These are phyloP conservation scores for Brassica balearica DNA, from an alignment of 441 rosid species.

Conservation along the genomic window DNA sequence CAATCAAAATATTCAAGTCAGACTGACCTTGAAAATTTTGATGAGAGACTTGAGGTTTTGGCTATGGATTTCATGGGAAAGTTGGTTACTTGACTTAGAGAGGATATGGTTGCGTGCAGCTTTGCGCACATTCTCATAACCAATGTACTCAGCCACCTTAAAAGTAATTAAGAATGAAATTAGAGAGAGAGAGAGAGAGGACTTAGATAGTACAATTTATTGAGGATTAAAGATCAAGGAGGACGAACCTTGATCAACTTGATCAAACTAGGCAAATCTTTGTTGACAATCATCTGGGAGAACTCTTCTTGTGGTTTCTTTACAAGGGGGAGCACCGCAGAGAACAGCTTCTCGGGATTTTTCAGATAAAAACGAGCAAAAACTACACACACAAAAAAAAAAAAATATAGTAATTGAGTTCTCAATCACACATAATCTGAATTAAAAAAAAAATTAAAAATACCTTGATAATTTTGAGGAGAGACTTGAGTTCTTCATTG, in stretches of 20 bases:
- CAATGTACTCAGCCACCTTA: background rate
- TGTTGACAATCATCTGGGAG: conserved; percentile 4
- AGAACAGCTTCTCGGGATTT: background rate
- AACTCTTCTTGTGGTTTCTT: background rate
- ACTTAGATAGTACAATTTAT: background rate
- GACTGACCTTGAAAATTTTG: background rate
- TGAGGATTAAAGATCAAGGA: background rate
- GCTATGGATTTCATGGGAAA: background rate
- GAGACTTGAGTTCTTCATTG: background rate
- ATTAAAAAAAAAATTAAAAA: background rate
- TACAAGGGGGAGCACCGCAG: background rate
- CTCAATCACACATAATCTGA: background rate
- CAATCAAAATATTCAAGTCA: background rate
- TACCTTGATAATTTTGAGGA: conserved; percentile 1
- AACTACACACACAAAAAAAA: background rate
- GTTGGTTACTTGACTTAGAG: background rate
- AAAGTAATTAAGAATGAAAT: background rate
- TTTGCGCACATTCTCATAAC: background rate
- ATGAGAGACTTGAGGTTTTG: conserved; percentile 4
- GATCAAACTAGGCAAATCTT: background rate
- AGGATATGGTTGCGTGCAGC: background rate
- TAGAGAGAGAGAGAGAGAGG: background rate
- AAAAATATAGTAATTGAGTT: no score
- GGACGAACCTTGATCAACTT: background rate
- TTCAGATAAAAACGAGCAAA: background rate